These are phyloP conservation scores for Tuber aestivum DNA, from an alignment of 495 filamentous ascomycete genomes.

Conservation along the genomic window DNA sequence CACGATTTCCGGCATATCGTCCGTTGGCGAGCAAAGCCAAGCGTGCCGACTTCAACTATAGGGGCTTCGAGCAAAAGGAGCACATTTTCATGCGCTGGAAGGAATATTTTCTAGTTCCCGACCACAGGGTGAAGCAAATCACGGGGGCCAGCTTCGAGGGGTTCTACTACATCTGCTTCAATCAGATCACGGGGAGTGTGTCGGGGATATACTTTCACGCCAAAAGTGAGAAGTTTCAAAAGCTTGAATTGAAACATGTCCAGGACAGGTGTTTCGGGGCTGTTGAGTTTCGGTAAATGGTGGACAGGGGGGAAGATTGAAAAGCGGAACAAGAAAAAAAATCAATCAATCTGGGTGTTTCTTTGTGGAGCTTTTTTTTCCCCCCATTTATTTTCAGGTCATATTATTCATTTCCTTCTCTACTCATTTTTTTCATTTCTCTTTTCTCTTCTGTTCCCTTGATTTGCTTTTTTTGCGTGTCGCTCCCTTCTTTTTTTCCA, in stretches of 20 bases:
- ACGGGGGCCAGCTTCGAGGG: slow-evolving; percentile 94
- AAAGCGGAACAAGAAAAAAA: slow-evolving; percentile 10
- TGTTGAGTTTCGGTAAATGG: slow-evolving; percentile 84
- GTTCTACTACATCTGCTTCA: slow-evolving; percentile 99
- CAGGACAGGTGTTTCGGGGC: slow-evolving; percentile 81
- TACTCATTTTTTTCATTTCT: slow-evolving; percentile 18
- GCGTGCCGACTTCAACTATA: slow-evolving; percentile 51
- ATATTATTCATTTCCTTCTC: slow-evolving; percentile 24
- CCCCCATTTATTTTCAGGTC: slow-evolving; percentile 18
- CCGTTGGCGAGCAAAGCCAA: slow-evolving; percentile 66
- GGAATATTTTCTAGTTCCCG: slow-evolving; percentile 94
- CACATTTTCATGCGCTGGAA: slow-evolving; percentile 99
- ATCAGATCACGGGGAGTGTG: slow-evolving; percentile 76
- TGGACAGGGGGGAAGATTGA: slow-evolving; percentile 3
- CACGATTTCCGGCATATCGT: slow-evolving; percentile 77
- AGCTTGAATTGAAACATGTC: slow-evolving; percentile 83
- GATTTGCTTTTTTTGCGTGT: slow-evolving; percentile 12
- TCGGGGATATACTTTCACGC: slow-evolving; percentile 96
- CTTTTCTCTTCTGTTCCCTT: slow-evolving; percentile 16
- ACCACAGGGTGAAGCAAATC: slow-evolving; percentile 84
- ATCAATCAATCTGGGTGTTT: slow-evolving; percentile 12
- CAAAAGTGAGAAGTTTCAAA: slow-evolving; percentile 96
- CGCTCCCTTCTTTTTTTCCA: slow-evolving; percentile 10
- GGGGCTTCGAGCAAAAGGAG: slow-evolving; percentile 74
- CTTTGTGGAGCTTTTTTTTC: slow-evolving; percentile 18